phyloP scores from a whole-genome alignment of 768 basidiomycete species.

The Rhodotorula sphaerocarpa region DNA sequence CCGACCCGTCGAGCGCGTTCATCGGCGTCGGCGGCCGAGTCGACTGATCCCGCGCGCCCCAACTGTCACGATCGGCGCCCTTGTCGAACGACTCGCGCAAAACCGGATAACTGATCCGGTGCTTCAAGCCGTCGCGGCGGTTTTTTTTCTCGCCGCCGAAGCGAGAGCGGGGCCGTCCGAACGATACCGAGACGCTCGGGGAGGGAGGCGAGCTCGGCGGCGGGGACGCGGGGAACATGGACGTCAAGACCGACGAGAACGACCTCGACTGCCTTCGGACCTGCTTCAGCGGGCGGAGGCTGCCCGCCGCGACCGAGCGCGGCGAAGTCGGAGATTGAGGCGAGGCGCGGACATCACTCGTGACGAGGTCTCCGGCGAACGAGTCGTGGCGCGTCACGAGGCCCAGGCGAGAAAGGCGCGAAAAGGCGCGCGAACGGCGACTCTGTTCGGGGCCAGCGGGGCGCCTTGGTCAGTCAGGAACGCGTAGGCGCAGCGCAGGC shows the following conservation, averaged over 20 bases:
- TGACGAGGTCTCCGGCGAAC: not conserved
- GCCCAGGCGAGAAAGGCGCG: not conserved
- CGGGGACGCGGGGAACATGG: not conserved
- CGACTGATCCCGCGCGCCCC: not conserved
- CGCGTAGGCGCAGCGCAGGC: not conserved
- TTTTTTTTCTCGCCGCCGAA: not conserved
- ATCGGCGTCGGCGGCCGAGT: not conserved
- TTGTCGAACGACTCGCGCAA: not conserved
- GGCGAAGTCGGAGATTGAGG: not conserved
- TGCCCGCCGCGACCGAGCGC: not conserved
- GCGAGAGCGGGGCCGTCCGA: not conserved
- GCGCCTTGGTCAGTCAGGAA: not conserved
- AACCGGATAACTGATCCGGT: not conserved
- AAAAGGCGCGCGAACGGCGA: not conserved
- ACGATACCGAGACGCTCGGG: not conserved
- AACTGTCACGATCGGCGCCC: not conserved
- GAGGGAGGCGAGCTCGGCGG: not conserved
- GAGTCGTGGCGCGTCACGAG: not conserved
- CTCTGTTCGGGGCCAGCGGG: not conserved
- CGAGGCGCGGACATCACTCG: not conserved
- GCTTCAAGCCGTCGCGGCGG: not conserved
- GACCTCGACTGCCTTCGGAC: not conserved
- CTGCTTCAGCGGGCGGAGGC: constrained; percentile 1
- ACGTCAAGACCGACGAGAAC: not conserved
- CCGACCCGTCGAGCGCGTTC: too few relatives aligned